phyloP scores from a whole-genome alignment of 1,284 basidiomycete genomes.

The Ustilago shanxiensis region DNA sequence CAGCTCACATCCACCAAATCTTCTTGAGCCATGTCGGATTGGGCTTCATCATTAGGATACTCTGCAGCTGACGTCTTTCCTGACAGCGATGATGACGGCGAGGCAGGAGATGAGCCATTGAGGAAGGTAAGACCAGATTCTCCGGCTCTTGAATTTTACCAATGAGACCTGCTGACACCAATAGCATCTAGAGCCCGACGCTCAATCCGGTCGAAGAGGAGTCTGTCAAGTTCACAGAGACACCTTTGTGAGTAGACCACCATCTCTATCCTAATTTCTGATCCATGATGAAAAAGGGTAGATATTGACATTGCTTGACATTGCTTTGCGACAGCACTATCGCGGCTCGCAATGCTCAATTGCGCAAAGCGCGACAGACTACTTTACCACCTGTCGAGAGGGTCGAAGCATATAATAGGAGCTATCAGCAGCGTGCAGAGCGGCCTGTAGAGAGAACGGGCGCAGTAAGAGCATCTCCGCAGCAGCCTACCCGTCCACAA shows the following conservation, averaged over 20 bases:
- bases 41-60: slow-evolving; percentile 33
- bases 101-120: neutral
- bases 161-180: slow-evolving; percentile 3
- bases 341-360: slow-evolving; percentile 41
- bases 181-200: neutral
- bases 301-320: neutral
- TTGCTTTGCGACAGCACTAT: slow-evolving; percentile 28
- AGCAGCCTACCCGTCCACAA: neutral
- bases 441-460: neutral
- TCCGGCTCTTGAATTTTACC: neutral
- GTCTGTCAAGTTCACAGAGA: slow-evolving; percentile 36
- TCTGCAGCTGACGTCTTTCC: slow-evolving; percentile 22
- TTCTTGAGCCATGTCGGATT: slow-evolving; percentile 35
- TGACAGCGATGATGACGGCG: slow-evolving; percentile 15
- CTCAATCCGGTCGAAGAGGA: slow-evolving; percentile 19
- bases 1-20: neutral
- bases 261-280: neutral
- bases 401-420: no score
- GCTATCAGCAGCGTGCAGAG: neutral
- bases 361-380: slow-evolving; percentile 28
- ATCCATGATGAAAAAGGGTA: neutral
- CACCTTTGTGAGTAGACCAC: slow-evolving; percentile 42
- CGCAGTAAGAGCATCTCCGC: neutral
- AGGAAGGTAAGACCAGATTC: slow-evolving; percentile 17
- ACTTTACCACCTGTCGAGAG: neutral